Evolutionary conservation across 352 stramenopile genomes (phyloP).

Genomic region (Globisporangium paroecandrum): DNA sequence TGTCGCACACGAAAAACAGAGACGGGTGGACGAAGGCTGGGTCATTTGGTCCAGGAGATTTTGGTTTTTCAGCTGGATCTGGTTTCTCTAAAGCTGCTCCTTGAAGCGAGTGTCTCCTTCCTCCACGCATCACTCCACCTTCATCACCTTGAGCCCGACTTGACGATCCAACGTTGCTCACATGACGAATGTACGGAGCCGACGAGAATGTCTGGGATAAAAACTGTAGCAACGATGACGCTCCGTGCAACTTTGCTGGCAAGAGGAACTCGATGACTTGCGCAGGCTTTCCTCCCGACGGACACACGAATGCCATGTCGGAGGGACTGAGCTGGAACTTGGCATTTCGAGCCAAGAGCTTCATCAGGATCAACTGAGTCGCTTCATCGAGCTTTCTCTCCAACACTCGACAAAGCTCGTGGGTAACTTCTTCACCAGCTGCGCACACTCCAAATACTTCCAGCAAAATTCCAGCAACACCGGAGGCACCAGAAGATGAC

Average conservation of each 20-base stretch:
- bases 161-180: slow-evolving; percentile 23
- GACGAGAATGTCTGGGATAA: slow-evolving; percentile 59
- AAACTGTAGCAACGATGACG: slow-evolving; percentile 42
- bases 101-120: slow-evolving; percentile 10
- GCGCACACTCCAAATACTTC: slow-evolving; percentile 83
- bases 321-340: slow-evolving; percentile 80
- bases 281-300: slow-evolving; percentile 35
- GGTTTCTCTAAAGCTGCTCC: not conserved
- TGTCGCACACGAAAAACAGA: slow-evolving; percentile 15
- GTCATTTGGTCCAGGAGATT: not conserved
- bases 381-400: slow-evolving; percentile 87
- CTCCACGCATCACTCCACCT: not conserved
- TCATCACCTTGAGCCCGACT: slow-evolving; percentile 8
- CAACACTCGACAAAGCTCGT: slow-evolving; percentile 74
- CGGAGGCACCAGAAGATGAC: slow-evolving; percentile 2
- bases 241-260: slow-evolving; percentile 33
- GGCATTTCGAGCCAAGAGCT: slow-evolving; percentile 74
- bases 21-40: slow-evolving; percentile 15
- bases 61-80: not conserved
- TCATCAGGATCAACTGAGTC: slow-evolving; percentile 85
- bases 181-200: slow-evolving; percentile 52
- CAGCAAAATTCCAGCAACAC: slow-evolving; percentile 53
- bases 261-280: slow-evolving; percentile 44
- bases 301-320: slow-evolving; percentile 78
- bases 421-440: slow-evolving; percentile 78